Evolutionary conservation across 2,329 filamentous ascomycete genomes (phyloP).

Genomic region (Colletotrichum siamense): DNA sequence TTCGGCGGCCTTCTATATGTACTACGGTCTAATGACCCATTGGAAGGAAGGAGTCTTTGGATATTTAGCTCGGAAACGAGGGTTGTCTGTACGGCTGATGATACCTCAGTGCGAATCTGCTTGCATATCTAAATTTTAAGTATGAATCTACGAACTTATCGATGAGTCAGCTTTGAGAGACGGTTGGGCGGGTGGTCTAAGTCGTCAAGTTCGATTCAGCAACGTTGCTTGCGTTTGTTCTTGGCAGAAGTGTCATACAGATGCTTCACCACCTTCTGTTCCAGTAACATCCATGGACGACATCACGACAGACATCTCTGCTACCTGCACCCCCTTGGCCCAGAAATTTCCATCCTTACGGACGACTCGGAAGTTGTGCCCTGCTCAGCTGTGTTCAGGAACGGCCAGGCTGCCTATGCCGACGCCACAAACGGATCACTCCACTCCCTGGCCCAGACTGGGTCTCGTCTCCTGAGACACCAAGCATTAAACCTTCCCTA

Average conservation of each 20-base stretch:
- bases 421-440: neutral
- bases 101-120: conserved; percentile 11
- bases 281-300: neutral
- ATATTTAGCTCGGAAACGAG: conserved; percentile 1
- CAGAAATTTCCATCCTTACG: neutral
- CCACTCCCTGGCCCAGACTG: neutral
- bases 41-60: conserved; percentile 3
- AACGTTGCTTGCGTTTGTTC: neutral
- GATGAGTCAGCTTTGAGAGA: neutral
- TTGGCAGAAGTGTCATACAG: neutral
- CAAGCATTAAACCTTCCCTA: neutral
- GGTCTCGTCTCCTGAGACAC: neutral
- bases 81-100: conserved; percentile 8
- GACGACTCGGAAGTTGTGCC: neutral
- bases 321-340: neutral
- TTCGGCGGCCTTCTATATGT: conserved; percentile 9
- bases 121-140: neutral
- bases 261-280: neutral
- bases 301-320: neutral
- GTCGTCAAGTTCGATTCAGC: neutral
- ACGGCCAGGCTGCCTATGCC: neutral
- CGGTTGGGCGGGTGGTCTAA: neutral
- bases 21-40: neutral
- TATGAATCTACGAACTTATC: neutral
- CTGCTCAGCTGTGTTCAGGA: neutral